Percentiles rank a stretch among this genome's conserved stretches.
phyloP scores from a whole-genome alignment of 148 eudicot species.

The Camellia japonica region DNA sequence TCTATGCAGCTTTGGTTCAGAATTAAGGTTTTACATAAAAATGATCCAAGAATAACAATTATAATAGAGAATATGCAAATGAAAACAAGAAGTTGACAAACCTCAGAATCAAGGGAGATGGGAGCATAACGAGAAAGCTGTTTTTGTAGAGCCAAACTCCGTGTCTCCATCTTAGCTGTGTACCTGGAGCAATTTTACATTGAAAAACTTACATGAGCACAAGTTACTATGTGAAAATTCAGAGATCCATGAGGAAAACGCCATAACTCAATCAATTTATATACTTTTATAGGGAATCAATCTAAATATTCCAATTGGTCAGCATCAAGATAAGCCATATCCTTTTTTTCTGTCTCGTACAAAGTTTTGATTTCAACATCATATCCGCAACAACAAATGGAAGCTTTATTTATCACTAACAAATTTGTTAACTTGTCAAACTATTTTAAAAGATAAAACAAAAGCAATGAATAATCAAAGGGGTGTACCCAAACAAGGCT shows the following conservation, averaged over 20 bases:
- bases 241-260: background rate
- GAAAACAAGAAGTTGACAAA: constrained; percentile 17
- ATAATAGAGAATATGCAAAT: background rate
- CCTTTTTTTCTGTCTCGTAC: background rate
- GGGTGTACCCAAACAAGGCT: too few relatives aligned
- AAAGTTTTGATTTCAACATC: background rate
- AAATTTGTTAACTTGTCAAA: background rate
- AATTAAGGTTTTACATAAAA: background rate
- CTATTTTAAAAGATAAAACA: background rate
- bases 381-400: background rate
- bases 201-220: background rate
- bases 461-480: too few relatives aligned
- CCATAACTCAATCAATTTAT: constrained; percentile 2
- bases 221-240: background rate
- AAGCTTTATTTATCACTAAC: background rate
- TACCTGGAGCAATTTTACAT: constrained; percentile 43
- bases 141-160: constrained; percentile 61
- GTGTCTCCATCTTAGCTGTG: constrained; percentile 54
- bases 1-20: background rate
- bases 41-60: background rate
- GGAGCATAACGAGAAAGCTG: constrained; percentile 77
- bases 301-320: background rate
- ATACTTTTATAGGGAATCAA: background rate
- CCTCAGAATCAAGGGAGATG: constrained; percentile 75
- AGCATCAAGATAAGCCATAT: constrained; percentile 7